phyloP scores from a whole-genome alignment of 2,329 filamentous ascomycete genomes.

The Penicillium sp. region DNA sequence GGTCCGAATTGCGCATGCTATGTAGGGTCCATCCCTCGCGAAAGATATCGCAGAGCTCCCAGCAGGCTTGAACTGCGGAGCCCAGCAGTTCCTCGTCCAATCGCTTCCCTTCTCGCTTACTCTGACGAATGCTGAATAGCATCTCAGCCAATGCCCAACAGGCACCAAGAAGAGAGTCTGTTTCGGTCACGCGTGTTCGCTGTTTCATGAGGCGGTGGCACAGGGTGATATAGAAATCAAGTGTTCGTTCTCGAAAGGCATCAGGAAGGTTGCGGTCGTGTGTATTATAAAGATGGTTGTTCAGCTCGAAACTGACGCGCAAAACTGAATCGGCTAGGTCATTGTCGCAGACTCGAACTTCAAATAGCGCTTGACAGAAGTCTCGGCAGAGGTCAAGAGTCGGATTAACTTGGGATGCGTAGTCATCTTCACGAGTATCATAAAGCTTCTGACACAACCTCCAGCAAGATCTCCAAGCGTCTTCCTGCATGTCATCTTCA shows the following conservation, averaged over 20 bases:
- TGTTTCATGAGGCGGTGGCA: constrained; percentile 98
- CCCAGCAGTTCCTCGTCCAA: constrained; percentile 83
- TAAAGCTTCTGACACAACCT: constrained; percentile 88
- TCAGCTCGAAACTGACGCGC: constrained; percentile 90
- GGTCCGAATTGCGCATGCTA: constrained; percentile 71
- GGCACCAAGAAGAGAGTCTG: constrained; percentile 79
- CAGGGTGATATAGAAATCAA: constrained; percentile 93
- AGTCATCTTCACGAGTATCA: constrained; percentile 73
- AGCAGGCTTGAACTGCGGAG: constrained; percentile 89
- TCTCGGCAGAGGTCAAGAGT: constrained; percentile 87
- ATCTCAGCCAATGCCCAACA: constrained; percentile 93
- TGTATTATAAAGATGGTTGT: constrained; percentile 93
- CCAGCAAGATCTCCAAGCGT: constrained; percentile 94
- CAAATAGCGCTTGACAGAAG: constrained; percentile 90
- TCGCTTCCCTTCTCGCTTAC: constrained; percentile 70
- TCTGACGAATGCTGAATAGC: constrained; percentile 88
- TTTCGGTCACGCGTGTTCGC: constrained; percentile 75
- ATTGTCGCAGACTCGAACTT: constrained; percentile 77
- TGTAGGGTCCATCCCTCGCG: constrained; percentile 84
- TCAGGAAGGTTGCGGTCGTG: constrained; percentile 84
- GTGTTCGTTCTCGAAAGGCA: constrained; percentile 82
- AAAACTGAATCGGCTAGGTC: constrained; percentile 83
- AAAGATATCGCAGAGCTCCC: constrained; percentile 93
- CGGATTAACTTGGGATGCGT: constrained; percentile 69
- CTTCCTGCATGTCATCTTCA: constrained; percentile 77